phyloP scores from a whole-genome alignment of 2,329 filamentous ascomycete species.

The Reticulascus tulasneorum region DNA sequence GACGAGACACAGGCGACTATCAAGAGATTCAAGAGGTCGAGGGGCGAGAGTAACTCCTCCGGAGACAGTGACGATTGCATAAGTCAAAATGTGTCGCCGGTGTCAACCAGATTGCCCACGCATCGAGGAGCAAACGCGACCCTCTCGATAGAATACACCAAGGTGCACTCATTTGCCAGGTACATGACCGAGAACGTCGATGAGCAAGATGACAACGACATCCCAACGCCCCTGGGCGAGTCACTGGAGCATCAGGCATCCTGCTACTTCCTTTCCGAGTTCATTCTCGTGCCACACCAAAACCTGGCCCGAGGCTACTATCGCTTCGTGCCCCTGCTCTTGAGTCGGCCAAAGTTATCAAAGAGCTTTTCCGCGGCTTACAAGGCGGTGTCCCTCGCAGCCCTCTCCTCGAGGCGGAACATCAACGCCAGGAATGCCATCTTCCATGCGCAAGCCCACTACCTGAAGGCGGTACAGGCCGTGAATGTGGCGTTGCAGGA shows the following conservation, averaged over 20 bases:
- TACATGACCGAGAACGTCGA: constrained; percentile 5
- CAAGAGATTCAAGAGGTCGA: constrained; percentile 14
- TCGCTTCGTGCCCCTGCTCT: constrained; percentile 12
- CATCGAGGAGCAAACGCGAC: no score
- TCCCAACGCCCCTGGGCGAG: constrained; percentile 8
- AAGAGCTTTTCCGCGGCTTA: constrained; percentile 13
- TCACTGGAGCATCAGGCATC: constrained; percentile 13
- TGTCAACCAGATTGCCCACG: constrained; percentile 7
- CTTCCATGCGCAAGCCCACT: constrained; percentile 13
- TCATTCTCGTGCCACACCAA: constrained; percentile 11
- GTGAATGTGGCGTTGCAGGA: constrained; percentile 15
- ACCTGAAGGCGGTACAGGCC: constrained; percentile 12
- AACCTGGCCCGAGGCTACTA: constrained; percentile 10
- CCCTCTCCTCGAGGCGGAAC: constrained; percentile 8
- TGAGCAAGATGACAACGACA: constrained; percentile 8
- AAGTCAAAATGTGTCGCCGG: constrained; percentile 3
- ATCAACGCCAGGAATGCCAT: constrained; percentile 3
- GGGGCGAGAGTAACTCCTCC: constrained; percentile 10
- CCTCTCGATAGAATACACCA: constrained; percentile 11
- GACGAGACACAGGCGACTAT: constrained; percentile 21
- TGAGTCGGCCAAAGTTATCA: constrained; percentile 10
- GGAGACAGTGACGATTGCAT: constrained; percentile 6
- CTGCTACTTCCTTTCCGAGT: constrained; percentile 14
- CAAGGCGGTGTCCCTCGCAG: constrained; percentile 13
- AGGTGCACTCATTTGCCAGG: constrained; percentile 5